These are phyloP conservation scores for Ichthyophthirius multifiliis DNA, from an alignment of 169 alveolate species.

Conservation along the genomic window DNA sequence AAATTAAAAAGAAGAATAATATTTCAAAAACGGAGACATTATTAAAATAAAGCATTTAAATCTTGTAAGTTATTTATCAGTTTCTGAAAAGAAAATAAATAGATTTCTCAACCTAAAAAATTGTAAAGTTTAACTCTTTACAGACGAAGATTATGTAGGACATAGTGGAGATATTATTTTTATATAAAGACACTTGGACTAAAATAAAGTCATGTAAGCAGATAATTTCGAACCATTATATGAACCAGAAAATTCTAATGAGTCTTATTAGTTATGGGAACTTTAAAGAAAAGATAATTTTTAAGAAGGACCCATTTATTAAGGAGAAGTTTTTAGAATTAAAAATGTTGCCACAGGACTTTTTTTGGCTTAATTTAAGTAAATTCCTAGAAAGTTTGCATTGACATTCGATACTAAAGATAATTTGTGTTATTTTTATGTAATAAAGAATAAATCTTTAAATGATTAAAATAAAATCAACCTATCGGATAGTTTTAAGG, in stretches of 20 bases:
- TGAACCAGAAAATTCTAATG: neutral
- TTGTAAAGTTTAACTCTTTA: neutral
- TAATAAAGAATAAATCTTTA: neutral
- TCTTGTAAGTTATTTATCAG: neutral
- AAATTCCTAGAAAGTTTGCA: neutral
- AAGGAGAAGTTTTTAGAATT: neutral
- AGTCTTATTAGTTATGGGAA: neutral
- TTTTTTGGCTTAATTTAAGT: neutral
- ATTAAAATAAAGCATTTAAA: neutral
- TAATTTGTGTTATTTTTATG: neutral
- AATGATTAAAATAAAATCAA: neutral
- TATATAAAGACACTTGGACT: neutral
- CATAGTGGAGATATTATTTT: neutral
- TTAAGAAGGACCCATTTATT: neutral
- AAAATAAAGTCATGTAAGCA: neutral
- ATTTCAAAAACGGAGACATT: slow-evolving; percentile 1
- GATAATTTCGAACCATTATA: slow-evolving; percentile 7
- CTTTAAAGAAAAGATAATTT: neutral
- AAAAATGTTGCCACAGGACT: slow-evolving; percentile 8
- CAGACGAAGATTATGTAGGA: neutral
- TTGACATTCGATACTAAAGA: neutral
- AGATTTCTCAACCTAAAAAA: neutral
- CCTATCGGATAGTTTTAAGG: neutral
- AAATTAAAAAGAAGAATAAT: neutral
- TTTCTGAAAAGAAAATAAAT: neutral